Base-by-base conservation (phyloP, 73 alveolate genomes). In the Paramecium octaurelia region DNA sequence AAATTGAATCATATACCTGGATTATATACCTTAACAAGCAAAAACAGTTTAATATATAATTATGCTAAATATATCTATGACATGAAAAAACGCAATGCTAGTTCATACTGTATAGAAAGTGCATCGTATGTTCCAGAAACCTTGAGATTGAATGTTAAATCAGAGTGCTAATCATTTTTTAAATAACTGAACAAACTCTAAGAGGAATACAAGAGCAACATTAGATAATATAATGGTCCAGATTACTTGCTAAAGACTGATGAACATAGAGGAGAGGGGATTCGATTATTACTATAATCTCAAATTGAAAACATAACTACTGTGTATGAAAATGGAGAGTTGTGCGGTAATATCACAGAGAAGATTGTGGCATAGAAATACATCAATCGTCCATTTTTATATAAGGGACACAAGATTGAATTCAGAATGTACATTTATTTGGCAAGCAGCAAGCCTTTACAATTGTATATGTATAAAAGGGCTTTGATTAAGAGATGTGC, bases 241-340 rank as follows among this genome's bases (percentile, higher is more conserved):
- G 91, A 80, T 31, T 80, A 43, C 46, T 46, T 80, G 20, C 31
- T 80, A 1, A 80, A 80, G 29, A 80, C 91, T 11, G 91, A 80
- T 80, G 91, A 80, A 80, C 91, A 80, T 46, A 80, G 91, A 80
- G 91, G 91, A 48, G 91, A 80, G 23, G 91, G 91, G n/a, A 80
- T 80, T 6, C 48, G 76, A 80, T 80, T 80, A 80, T 46, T 80
- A 16, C 46, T 80, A 23, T 23, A 40, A 48, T 20, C 14, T 12
- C 8, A 80, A 24, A 46, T 80, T 44, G 91, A 46, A 24, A 80
- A 80, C 24, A 20, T 80, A 16, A 80, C 91, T 9, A n/a, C 12
- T 20, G 75, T 48, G 12, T 80, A 80, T 48, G 12, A 80, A 7
- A 20, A 24, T 21, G 91, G 91, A n/a, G 70, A 42, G 18, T 44